Evolutionary conservation across 179 eudicot genomes (phyloP).

Genomic region (Silene vulgaris): DNA sequence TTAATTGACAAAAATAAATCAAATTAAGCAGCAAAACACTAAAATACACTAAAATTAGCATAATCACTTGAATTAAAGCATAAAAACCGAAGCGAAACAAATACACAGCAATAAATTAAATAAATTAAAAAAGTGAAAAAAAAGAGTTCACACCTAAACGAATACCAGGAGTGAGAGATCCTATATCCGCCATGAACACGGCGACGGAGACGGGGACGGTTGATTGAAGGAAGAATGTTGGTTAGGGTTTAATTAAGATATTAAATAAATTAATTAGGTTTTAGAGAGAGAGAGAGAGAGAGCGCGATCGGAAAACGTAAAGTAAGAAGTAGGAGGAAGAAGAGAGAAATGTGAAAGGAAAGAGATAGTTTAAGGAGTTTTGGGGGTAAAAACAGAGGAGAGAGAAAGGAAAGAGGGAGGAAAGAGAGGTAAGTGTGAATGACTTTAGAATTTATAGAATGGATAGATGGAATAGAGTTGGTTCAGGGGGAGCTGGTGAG

Average conservation of each 20-base stretch:
- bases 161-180: slow-evolving; percentile 38
- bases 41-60: background rate
- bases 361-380: no score
- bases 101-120: slow-evolving; percentile 2
- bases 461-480: no score
- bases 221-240: slow-evolving; percentile 16
- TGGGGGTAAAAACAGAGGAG: background rate
- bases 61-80: background rate
- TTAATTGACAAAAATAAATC: background rate
- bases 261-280: background rate
- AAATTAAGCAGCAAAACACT: slow-evolving; percentile 1
- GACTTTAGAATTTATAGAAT: slow-evolving; percentile 19
- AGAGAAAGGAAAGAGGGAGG: slow-evolving; percentile 12
- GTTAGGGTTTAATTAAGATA: slow-evolving; percentile 13
- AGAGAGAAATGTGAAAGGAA: background rate
- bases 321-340: background rate
- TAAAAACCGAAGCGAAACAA: background rate
- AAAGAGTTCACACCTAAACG: slow-evolving; percentile 34
- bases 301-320: slow-evolving; percentile 3
- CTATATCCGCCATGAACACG: slow-evolving; percentile 31
- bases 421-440: background rate
- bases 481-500: slow-evolving; percentile 23
- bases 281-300: slow-evolving; percentile 6
- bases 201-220: background rate
- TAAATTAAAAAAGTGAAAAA: background rate